Evolutionary conservation across 805 yeast species (phyloP), one percentile per base, ranked within the genome.

Genomic region (Suhomyces sp.): DNA sequence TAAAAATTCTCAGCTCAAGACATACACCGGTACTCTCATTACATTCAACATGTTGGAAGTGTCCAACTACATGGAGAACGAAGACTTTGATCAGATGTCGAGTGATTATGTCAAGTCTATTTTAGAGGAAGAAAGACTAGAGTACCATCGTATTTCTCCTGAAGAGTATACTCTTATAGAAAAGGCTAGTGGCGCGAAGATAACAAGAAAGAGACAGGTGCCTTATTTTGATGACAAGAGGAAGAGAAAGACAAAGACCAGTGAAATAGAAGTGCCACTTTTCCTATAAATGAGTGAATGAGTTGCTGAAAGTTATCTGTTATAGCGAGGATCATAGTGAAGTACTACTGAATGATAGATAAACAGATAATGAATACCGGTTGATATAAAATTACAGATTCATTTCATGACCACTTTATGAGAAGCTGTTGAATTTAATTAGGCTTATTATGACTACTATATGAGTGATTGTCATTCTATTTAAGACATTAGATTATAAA

Each of bases 201-300:
- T 6, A 29, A 12, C 5, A 13, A 15, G 42, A 17, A 38, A 38
- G 42, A 38, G 42, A 38, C 42, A 38, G 8, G 42, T 42, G 46
- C 27, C 23, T 2, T 24, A 24, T 22, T 24, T 24, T 5, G 12
- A 12, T 24, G 23, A 23, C 10, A 17, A 41, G 26, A 17, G n/a
- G 42, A 46, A n/a, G 15, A 24, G 12, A 45, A 49, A 67, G 42
- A 68, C 72, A 1, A 75, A 71, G 38, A 77, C 77, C 10, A 78
- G 77, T 9, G 78, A 77, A 6, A 72, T 76, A 46, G 81, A 77
- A 54, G 69, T 77, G 9, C 81, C 81, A 1, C 61, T 77, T 24
- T 77, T 76, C 54, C 64, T 77, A 33, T 74, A 19, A 19, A 19
- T 19, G 19, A 19, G 3, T 19, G 3, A 19, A 19, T 3, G 19